Percentiles rank a stretch among this genome's conserved stretches.
Evolutionary conservation across 331 rosid species (phyloP).

Genomic region (Malus hybrid): DNA sequence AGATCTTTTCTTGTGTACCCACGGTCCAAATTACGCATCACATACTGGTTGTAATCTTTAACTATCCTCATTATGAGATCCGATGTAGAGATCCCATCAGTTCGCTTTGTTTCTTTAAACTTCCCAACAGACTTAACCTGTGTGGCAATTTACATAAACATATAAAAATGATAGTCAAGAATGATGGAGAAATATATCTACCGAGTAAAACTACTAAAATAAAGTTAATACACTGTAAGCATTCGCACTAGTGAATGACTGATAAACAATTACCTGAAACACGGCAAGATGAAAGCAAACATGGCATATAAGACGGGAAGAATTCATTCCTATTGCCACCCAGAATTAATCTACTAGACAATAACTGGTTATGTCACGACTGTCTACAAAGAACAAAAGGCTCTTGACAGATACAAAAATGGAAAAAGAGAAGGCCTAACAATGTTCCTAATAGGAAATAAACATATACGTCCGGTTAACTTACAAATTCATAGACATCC

Average conservation of each 20-base stretch:
- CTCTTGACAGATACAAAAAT: neutral
- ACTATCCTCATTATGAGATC: slow-evolving; percentile 91
- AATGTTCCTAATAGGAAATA: neutral
- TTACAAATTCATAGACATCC: slow-evolving; percentile 71
- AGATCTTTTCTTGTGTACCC: slow-evolving; percentile 87
- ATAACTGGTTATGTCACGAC: neutral
- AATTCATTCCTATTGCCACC: neutral
- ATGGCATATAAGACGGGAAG: neutral
- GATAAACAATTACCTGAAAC: neutral
- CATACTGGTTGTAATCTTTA: slow-evolving; percentile 86
- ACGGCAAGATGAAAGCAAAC: neutral
- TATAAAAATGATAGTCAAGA: neutral
- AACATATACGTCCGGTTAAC: neutral
- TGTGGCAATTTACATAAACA: neutral
- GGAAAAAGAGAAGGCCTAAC: neutral
- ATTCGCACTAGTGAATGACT: neutral
- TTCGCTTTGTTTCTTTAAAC: slow-evolving; percentile 80
- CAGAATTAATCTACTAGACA: neutral
- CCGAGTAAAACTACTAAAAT: neutral
- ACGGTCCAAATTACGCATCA: slow-evolving; percentile 83
- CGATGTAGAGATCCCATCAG: slow-evolving; percentile 82
- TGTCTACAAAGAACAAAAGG: neutral
- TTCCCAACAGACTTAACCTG: slow-evolving; percentile 76
- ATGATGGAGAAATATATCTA: neutral
- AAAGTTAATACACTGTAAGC: neutral